Conservation (phyloP, 371 early-diverging fungal species). For the Mortierella sp. region DNA sequence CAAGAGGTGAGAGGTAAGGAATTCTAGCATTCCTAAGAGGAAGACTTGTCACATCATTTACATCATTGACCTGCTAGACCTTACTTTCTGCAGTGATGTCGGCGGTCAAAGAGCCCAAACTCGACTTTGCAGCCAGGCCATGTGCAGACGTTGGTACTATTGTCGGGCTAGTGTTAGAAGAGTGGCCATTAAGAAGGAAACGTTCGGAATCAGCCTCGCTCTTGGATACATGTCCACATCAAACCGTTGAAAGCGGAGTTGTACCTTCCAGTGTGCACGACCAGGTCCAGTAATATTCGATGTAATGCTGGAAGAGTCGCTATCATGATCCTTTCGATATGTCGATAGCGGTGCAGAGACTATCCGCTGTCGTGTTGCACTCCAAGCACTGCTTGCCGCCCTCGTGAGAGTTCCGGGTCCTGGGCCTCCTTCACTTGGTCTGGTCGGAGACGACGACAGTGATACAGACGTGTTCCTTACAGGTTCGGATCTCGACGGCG, state of each 20-base stretch:
- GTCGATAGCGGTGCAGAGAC: slow-evolving; percentile 33
- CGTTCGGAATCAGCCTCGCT: too few species aligned
- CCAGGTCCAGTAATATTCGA: slow-evolving; percentile 29
- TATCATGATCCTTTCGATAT: slow-evolving; percentile 22
- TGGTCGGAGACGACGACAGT: slow-evolving; percentile 19
- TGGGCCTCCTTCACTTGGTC: too few species aligned
- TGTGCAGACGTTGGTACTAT: slow-evolving; percentile 41
- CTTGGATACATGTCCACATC: too few species aligned
- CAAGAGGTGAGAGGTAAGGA: neutral
- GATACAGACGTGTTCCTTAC: slow-evolving; percentile 6
- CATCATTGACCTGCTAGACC: too few species aligned
- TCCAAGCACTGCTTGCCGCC: slow-evolving; percentile 2
- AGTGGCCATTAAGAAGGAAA: neutral
- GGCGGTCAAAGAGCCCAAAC: slow-evolving; percentile 45
- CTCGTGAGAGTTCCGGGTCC: neutral
- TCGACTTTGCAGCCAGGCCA: slow-evolving; percentile 49
- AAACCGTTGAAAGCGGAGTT: too few species aligned
- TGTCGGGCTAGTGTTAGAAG: slow-evolving; percentile 31
- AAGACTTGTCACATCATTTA: neutral
- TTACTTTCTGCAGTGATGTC: slow-evolving; percentile 52
- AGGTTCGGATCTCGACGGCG: slow-evolving; percentile 1
- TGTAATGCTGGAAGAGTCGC: slow-evolving; percentile 19
- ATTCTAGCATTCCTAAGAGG: neutral
- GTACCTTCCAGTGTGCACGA: slow-evolving; percentile 53
- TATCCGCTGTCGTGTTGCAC: slow-evolving; percentile 22